Evolutionary conservation across 768 basidiomycete genomes (phyloP).

Genomic region (Ramaria rubella): DNA sequence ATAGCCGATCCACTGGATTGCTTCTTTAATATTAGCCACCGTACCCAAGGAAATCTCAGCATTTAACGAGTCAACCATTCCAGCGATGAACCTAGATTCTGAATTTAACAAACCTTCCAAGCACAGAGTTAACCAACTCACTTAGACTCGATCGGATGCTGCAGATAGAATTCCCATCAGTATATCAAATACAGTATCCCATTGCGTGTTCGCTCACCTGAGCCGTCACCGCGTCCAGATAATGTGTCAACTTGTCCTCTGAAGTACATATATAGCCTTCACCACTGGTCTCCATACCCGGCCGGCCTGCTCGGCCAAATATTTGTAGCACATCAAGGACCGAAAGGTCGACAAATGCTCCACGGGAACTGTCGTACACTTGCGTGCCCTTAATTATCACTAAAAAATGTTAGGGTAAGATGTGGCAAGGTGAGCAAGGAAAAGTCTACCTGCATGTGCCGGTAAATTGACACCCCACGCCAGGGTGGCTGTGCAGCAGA

Average conservation of each 20-base stretch:
- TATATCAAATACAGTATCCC: slow-evolving; percentile 14
- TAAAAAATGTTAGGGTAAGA: slow-evolving; percentile 21
- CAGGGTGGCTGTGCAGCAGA: slow-evolving; percentile 96
- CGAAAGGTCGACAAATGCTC: slow-evolving; percentile 86
- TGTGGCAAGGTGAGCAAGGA: slow-evolving; percentile 10
- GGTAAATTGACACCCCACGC: slow-evolving; percentile 99
- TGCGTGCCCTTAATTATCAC: slow-evolving; percentile 98
- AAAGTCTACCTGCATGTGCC: slow-evolving; percentile 78
- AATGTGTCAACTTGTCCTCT: slow-evolving; percentile 86
- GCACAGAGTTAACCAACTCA: slow-evolving; percentile 30
- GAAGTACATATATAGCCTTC: slow-evolving; percentile 97
- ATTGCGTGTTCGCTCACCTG: too few species aligned
- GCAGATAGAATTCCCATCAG: slow-evolving; percentile 9
- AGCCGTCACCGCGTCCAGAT: slow-evolving; percentile 80
- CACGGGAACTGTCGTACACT: slow-evolving; percentile 86
- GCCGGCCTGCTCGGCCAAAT: slow-evolving; percentile 92
- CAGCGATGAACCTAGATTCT: slow-evolving; percentile 55
- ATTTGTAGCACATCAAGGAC: slow-evolving; percentile 96
- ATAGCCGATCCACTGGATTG: slow-evolving; percentile 91
- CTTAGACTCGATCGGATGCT: slow-evolving; percentile 97
- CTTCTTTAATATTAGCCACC: slow-evolving; percentile 80
- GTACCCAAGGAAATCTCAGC: slow-evolving; percentile 95
- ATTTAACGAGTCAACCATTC: slow-evolving; percentile 87
- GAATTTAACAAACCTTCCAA: background rate
- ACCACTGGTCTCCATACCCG: slow-evolving; percentile 83